Base-by-base conservation (phyloP, 225 moss, liverwort and hornwort species). In the Pseudisothecium myosuroides region DNA sequence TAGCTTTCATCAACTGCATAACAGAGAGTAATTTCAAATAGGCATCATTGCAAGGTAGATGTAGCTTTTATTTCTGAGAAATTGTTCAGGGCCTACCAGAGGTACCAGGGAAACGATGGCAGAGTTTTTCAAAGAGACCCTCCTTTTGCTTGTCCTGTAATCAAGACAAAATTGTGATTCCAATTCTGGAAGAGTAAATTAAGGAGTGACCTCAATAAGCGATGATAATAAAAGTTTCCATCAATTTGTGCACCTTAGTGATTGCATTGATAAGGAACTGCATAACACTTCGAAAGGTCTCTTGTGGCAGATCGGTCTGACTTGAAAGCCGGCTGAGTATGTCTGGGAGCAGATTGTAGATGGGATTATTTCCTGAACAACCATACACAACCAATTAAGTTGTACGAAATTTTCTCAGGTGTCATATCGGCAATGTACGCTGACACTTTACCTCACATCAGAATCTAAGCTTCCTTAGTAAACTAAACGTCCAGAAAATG, bases 71-170 rank as follows among this genome's bases (percentile, higher is more conserved):
- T 74, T 80, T 60, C 68, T 61, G 60, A 10, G 32, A 65, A 83
- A 60, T 29, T 83, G 61, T n/a, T 73, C 55, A 21, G 83, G 78
- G 55, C 94, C 12, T 93, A 97, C 98, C 96, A 86, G 95, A 91
- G 80, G 95, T 95, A 78, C 97, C 99, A 62, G 92, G 80, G 83
- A 99, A 99, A 78, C 99, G 97, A 87, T 94, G 93, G 93, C 97
- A 97, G 59, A 99, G 94, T 85, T 97, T 99, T 88, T 99, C 99
- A 88, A 99, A 90, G 39, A 99, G 94, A 67, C 96, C 97, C 90
- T 97, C 99, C 91, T 96, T 94, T 88, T 99, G 99, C 93, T 96
- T 99, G 91, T 93, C 95, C 98, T 98, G 98, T 87, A 69, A 88
- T 75, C 73, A 86, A 87, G 83, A 88, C 19, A 82, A 85, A 88